Percentiles rank a stretch among this genome's conserved stretches.
phyloP scores from a whole-genome alignment of 2,329 filamentous ascomycete species.

The Erysiphe pulchra region DNA sequence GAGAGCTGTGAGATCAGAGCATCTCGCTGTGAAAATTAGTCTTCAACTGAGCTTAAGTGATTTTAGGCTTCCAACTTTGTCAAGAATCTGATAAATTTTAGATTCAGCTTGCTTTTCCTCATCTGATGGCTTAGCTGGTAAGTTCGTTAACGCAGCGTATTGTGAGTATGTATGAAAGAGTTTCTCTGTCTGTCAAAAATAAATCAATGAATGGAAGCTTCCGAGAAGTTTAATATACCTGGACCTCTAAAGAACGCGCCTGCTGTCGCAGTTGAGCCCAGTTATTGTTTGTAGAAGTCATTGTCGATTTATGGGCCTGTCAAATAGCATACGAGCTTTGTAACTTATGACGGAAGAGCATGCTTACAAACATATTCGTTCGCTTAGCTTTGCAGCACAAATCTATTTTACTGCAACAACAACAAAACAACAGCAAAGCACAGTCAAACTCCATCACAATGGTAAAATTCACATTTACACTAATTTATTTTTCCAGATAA shows the following conservation, averaged over 20 bases:
- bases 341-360: no score
- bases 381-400: neutral
- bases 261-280: conserved; percentile 93
- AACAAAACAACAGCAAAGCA: conserved; percentile 1
- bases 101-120: conserved; percentile 60
- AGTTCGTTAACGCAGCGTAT: conserved; percentile 54
- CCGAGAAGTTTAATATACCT: conserved; percentile 29
- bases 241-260: conserved; percentile 64
- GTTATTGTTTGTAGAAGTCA: conserved; percentile 20
- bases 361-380: neutral
- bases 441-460: conserved; percentile 7
- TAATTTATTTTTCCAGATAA: neutral
- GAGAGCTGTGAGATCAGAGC: conserved; percentile 55
- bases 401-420: neutral
- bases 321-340: no score
- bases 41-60: neutral
- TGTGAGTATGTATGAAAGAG: conserved; percentile 74
- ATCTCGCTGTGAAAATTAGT: conserved; percentile 36
- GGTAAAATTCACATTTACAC: conserved; percentile 3
- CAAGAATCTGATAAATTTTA: conserved; percentile 62
- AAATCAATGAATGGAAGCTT: neutral
- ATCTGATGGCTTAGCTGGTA: conserved; percentile 60
- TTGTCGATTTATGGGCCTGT: conserved; percentile 1
- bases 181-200: conserved; percentile 42
- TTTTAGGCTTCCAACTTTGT: conserved; percentile 36